These are phyloP conservation scores for Lachancea sp. DNA, from an alignment of 805 yeast species.

Conservation along the genomic window DNA sequence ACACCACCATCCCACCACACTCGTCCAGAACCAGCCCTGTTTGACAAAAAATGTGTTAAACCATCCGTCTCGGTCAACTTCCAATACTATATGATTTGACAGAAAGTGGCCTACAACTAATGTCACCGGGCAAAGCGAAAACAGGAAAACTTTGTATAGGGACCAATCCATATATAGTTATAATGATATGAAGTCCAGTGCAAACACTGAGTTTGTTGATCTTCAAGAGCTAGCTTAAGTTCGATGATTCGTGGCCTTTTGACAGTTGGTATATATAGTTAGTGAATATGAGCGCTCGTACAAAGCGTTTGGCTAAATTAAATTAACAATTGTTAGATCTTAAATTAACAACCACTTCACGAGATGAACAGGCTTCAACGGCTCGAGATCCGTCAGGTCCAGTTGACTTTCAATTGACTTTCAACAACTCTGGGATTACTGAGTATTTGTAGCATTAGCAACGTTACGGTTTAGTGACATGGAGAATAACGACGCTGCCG, in stretches of 20 bases:
- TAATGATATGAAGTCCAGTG: not conserved
- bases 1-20: conserved; percentile 33
- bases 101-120: conserved; percentile 46
- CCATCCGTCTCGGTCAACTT: conserved; percentile 52
- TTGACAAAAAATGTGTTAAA: conserved; percentile 75
- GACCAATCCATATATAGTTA: not conserved
- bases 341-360: too few species aligned
- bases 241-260: too few species aligned
- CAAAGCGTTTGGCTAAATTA: too few species aligned
- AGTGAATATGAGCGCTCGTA: too few species aligned
- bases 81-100: conserved; percentile 3
- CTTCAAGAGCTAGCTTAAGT: not conserved
- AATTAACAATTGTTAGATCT: too few species aligned
- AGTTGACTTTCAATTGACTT: too few species aligned
- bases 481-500: not conserved
- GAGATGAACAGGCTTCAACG: too few species aligned
- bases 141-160: conserved; percentile 7
- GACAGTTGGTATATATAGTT: too few species aligned
- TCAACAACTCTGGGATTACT: too few species aligned
- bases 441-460: too few species aligned
- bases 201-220: not conserved
- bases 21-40: conserved; percentile 91
- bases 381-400: too few species aligned
- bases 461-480: too few species aligned
- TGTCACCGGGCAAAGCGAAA: conserved; percentile 35